Evolutionary conservation across 345 rosid species (phyloP).

Genomic region (Sisymbrium altissimum): DNA sequence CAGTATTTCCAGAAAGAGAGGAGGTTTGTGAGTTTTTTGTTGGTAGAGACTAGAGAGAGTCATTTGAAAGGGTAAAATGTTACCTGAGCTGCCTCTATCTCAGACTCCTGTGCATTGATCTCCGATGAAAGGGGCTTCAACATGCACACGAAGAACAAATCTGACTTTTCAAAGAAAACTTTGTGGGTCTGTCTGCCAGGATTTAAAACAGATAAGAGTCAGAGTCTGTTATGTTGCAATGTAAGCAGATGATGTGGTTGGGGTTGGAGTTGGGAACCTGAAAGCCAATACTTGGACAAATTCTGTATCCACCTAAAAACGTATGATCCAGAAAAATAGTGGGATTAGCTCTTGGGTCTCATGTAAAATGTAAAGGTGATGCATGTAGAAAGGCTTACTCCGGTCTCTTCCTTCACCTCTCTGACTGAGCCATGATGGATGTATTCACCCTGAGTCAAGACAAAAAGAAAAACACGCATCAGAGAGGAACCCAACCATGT

Average conservation of each 20-base stretch:
- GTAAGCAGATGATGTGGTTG: neutral
- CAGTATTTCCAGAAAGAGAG: conserved; percentile 18
- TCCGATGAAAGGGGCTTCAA: conserved; percentile 66
- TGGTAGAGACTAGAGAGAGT: conserved; percentile 4
- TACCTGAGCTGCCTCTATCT: conserved; percentile 81
- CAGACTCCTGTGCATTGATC: conserved; percentile 63
- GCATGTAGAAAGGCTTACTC: conserved; percentile 45
- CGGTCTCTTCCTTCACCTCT: conserved; percentile 95
- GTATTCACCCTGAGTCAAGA: conserved; percentile 69
- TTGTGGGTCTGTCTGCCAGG: conserved; percentile 71
- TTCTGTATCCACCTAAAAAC: conserved; percentile 64
- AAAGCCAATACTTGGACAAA: conserved; percentile 74
- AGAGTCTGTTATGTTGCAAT: neutral
- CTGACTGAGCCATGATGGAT: conserved; percentile 68
- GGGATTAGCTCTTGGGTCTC: neutral
- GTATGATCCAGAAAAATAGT: neutral
- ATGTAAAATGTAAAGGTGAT: neutral
- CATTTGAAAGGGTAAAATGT: neutral
- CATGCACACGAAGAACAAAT: conserved; percentile 77
- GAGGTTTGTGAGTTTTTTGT: neutral
- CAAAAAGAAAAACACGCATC: neutral
- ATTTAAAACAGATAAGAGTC: neutral
- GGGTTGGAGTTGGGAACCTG: conserved; percentile 44
- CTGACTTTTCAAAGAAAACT: conserved; percentile 69
- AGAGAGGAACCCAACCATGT: conserved; percentile 7